Percentiles rank a stretch among this genome's conserved stretches.
phyloP scores from a whole-genome alignment of 73 alveolate genomes.

The Paramecium pentaurelia region DNA sequence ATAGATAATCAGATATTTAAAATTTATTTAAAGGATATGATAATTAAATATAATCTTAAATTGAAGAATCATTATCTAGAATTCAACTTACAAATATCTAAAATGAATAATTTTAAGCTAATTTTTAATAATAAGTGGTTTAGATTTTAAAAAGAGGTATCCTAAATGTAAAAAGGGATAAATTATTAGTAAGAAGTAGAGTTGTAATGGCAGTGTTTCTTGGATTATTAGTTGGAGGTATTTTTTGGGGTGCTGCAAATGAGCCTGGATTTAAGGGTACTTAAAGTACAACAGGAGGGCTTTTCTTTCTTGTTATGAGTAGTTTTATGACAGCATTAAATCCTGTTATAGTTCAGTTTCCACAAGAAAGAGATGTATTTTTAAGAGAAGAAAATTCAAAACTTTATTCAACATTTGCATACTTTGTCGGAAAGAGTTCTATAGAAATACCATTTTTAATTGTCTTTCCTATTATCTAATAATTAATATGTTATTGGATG shows the following conservation, averaged over 20 bases:
- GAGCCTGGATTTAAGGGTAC: not conserved
- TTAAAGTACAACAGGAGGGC: conserved; percentile 49
- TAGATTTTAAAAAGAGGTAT: not conserved
- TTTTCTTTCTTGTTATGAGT: conserved; percentile 53
- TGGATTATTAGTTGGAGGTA: conserved; percentile 26
- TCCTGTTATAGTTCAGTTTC: conserved; percentile 54
- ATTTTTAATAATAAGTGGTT: not conserved
- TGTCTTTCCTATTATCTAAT: conserved; percentile 15
- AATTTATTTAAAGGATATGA: not conserved
- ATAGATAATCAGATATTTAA: not conserved
- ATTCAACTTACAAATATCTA: not conserved
- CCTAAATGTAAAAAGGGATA: not conserved
- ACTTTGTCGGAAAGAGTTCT: conserved; percentile 58
- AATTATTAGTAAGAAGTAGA: not conserved
- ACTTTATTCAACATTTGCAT: conserved; percentile 56
- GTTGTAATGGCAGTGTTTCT: not conserved
- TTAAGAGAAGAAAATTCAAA: conserved; percentile 69
- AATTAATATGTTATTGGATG: conserved; percentile 57
- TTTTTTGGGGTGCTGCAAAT: conserved; percentile 4
- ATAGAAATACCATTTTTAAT: conserved; percentile 64
- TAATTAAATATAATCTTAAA: not conserved
- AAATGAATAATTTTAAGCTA: not conserved
- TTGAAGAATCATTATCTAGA: not conserved
- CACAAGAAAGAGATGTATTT: conserved; percentile 73
- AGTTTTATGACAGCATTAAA: conserved; percentile 44